These are phyloP conservation scores for Ogataea ramenticola DNA, from an alignment of 805 yeast species.

Conservation along the genomic window DNA sequence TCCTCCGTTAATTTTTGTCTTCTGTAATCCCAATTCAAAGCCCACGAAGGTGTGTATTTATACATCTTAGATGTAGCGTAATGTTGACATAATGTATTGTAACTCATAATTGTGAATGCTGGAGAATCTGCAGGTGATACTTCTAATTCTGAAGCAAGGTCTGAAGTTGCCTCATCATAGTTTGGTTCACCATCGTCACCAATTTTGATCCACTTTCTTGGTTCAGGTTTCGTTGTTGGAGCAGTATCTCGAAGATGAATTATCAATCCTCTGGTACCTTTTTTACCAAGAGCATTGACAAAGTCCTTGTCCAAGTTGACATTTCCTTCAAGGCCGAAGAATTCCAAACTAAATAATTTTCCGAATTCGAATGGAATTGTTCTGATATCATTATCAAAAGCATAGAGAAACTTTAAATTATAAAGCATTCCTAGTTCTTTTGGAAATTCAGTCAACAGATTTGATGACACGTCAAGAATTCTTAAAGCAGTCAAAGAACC, in stretches of 20 bases:
- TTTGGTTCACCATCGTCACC: conserved; percentile 67
- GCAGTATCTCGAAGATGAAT: conserved; percentile 76
- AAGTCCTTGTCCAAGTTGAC: conserved; percentile 56
- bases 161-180: conserved; percentile 19
- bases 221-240: conserved; percentile 55
- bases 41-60: conserved; percentile 97
- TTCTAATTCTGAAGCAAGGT: conserved; percentile 18
- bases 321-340: conserved; percentile 92
- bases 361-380: conserved; percentile 83
- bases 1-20: conserved; percentile 70
- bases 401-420: conserved; percentile 71
- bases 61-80: conserved; percentile 91
- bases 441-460: conserved; percentile 67
- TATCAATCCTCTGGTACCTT: conserved; percentile 80
- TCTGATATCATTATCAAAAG: conserved; percentile 78
- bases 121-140: conserved; percentile 24
- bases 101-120: conserved; percentile 72
- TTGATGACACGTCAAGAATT: conserved; percentile 80
- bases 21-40: conserved; percentile 88
- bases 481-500: conserved; percentile 64
- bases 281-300: conserved; percentile 63
- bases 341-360: conserved; percentile 71
- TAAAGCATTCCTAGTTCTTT: conserved; percentile 76
- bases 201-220: conserved; percentile 78
- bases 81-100: conserved; percentile 91